A percentile compares a stretch with the other conserved stretches of the same genome.
These are phyloP conservation scores for Boechera retrofracta DNA, from an alignment of 345 rosid genomes.

Conservation along the genomic window DNA sequence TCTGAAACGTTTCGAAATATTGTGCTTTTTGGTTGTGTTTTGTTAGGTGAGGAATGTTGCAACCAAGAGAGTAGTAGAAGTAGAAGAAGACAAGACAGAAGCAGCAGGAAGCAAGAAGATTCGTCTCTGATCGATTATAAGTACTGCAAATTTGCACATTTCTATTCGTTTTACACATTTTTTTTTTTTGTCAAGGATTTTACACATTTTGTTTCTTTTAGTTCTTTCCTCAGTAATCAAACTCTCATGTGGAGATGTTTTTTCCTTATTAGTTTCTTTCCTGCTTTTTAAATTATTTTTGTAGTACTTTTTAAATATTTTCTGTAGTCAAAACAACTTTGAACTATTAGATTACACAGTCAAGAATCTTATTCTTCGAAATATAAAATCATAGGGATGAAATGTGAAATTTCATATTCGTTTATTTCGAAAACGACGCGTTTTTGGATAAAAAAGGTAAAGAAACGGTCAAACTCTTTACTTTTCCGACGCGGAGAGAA, in stretches of 20 bases:
- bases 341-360: not conserved
- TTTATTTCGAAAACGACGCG: conserved; percentile 2
- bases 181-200: no score
- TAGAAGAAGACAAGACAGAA: conserved; percentile 26
- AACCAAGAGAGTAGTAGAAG: conserved; percentile 13
- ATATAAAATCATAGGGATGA: not conserved
- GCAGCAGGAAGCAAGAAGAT: conserved; percentile 24
- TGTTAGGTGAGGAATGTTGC: conserved; percentile 27
- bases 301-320: not conserved
- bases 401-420: not conserved
- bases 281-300: not conserved
- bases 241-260: not conserved
- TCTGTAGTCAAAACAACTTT: not conserved
- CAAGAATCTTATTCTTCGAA: not conserved
- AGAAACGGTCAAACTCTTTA: conserved; percentile 43
- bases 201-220: not conserved
- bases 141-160: not conserved
- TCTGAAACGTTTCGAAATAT: not conserved
- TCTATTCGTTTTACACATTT: not conserved
- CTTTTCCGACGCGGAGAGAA: conserved; percentile 44
- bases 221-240: conserved; percentile 10
- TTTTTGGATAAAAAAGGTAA: not conserved
- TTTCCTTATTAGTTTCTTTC: not conserved
- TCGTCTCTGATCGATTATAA: conserved; percentile 27
- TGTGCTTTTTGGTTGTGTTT: conserved; percentile 6